These are phyloP conservation scores for Irpex lacteus DNA, from an alignment of 1,284 basidiomycete genomes.

Conservation along the genomic window DNA sequence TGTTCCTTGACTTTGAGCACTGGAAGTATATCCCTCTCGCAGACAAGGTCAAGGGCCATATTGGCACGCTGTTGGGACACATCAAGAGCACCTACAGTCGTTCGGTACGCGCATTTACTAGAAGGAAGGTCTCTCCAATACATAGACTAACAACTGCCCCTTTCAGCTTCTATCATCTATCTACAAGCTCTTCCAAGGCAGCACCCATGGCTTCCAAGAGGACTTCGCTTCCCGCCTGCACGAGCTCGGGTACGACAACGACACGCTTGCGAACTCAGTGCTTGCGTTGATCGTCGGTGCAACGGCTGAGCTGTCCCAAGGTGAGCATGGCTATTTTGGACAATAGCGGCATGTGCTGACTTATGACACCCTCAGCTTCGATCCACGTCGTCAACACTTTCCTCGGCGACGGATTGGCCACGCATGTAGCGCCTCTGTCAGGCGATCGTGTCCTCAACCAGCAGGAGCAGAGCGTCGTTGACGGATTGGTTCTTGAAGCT, in stretches of 20 bases:
- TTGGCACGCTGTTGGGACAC: slow-evolving; percentile 49
- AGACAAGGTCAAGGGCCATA: slow-evolving; percentile 46
- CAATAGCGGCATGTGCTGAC: slow-evolving; percentile 19
- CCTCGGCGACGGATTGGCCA: slow-evolving; percentile 44
- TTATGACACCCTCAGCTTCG: slow-evolving; percentile 35
- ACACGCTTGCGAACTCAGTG: slow-evolving; percentile 64
- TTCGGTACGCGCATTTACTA: not conserved
- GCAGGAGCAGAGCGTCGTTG: slow-evolving; percentile 37
- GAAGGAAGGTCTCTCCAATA: not conserved
- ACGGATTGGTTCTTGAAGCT: slow-evolving; percentile 62
- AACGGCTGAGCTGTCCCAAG: slow-evolving; percentile 67
- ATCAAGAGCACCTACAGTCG: slow-evolving; percentile 42
- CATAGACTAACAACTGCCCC: slow-evolving; percentile 20
- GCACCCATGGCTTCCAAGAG: slow-evolving; percentile 44
- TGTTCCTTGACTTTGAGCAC: slow-evolving; percentile 71
- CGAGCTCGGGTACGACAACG: slow-evolving; percentile 49
- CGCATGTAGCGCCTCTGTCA: slow-evolving; percentile 31
- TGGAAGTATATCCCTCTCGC: slow-evolving; percentile 53
- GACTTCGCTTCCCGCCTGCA: slow-evolving; percentile 56
- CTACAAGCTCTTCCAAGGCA: slow-evolving; percentile 43
- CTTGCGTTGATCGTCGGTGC: slow-evolving; percentile 69
- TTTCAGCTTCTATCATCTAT: slow-evolving; percentile 36
- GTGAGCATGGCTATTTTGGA: slow-evolving; percentile 35
- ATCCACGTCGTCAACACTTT: slow-evolving; percentile 58
- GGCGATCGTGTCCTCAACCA: slow-evolving; percentile 35